These are phyloP conservation scores for Singerocomus rubriflavus DNA, from an alignment of 1,284 basidiomycete genomes.

Conservation along the genomic window DNA sequence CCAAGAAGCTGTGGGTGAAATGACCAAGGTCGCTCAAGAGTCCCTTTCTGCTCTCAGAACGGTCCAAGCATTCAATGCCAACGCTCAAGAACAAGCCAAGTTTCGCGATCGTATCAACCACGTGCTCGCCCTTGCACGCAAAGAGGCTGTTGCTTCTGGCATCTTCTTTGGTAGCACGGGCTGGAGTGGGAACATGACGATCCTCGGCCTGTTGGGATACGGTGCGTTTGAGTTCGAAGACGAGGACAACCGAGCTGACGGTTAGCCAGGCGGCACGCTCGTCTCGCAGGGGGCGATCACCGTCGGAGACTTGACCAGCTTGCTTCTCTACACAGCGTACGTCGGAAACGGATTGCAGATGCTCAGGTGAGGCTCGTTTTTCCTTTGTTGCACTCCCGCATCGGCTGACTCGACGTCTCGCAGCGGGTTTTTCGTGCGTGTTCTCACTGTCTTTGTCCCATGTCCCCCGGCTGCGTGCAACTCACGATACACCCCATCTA, in stretches of 20 bases:
- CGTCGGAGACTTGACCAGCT: conserved; percentile 86
- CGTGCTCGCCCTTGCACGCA: conserved; percentile 77
- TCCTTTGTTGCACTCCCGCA: conserved; percentile 7
- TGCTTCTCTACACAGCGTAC: conserved; percentile 92
- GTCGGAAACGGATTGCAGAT: conserved; percentile 79
- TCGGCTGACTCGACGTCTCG: conserved; percentile 1
- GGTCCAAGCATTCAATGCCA: conserved; percentile 87
- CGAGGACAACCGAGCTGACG: neutral
- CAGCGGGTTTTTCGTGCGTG: conserved; percentile 42
- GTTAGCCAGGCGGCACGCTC: conserved; percentile 72
- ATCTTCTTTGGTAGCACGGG: conserved; percentile 94
- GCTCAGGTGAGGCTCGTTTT: conserved; percentile 60
- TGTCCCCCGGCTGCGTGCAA: neutral
- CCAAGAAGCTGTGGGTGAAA: conserved; percentile 91
- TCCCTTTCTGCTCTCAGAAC: conserved; percentile 91
- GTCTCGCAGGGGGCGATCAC: conserved; percentile 87
- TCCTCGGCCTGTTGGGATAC: conserved; percentile 88
- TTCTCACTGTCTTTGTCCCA: neutral
- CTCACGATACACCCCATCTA: conserved; percentile 26
- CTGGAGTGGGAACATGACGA: conserved; percentile 92
- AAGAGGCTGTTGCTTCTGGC: conserved; percentile 88
- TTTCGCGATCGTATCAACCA: conserved; percentile 64
- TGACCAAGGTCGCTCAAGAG: conserved; percentile 92
- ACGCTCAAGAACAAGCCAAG: conserved; percentile 68
- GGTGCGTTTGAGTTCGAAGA: conserved; percentile 44